Evolutionary conservation across 169 alveolate species (phyloP).

Genomic region (Cyclospora cayetanensis): DNA sequence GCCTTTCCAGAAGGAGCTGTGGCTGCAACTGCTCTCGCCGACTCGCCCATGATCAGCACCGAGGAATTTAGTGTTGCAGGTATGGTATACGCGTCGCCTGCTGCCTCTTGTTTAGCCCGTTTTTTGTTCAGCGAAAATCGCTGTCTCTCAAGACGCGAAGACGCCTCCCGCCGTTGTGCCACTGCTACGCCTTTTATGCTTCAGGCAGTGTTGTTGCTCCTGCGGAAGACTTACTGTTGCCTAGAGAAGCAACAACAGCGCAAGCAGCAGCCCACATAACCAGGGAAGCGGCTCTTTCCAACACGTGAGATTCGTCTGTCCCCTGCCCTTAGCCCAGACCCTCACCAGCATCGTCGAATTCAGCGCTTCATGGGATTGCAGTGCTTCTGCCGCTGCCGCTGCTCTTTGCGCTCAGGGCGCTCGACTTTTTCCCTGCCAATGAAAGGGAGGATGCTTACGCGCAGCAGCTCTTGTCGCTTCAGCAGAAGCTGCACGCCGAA

Average conservation of each 20-base stretch:
- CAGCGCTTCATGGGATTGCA: not conserved
- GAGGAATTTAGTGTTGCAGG: not conserved
- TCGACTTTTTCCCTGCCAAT: not conserved
- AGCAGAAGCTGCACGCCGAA: slow-evolving; percentile 26
- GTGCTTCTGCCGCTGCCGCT: not conserved
- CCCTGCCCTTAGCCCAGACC: not conserved
- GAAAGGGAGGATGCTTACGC: not conserved
- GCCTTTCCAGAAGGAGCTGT: not conserved
- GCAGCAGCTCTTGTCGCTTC: slow-evolving; percentile 14
- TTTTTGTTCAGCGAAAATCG: no score
- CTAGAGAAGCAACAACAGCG: not conserved
- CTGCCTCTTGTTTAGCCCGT: not conserved
- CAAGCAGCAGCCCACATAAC: not conserved
- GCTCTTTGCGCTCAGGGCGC: not conserved
- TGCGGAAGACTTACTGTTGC: not conserved
- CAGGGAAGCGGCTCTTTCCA: not conserved
- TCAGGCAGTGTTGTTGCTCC: slow-evolving; percentile 8
- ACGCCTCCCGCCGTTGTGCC: no score
- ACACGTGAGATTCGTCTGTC: not conserved
- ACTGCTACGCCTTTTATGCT: not conserved
- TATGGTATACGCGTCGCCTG: not conserved
- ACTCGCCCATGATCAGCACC: no score
- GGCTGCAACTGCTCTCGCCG: no score
- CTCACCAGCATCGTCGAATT: not conserved
- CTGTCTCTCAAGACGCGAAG: no score